A percentile compares a stretch with the other conserved stretches of the same genome.
These are phyloP conservation scores for Priceomyces haplophilus DNA, from an alignment of 805 yeast genomes.

Conservation along the genomic window DNA sequence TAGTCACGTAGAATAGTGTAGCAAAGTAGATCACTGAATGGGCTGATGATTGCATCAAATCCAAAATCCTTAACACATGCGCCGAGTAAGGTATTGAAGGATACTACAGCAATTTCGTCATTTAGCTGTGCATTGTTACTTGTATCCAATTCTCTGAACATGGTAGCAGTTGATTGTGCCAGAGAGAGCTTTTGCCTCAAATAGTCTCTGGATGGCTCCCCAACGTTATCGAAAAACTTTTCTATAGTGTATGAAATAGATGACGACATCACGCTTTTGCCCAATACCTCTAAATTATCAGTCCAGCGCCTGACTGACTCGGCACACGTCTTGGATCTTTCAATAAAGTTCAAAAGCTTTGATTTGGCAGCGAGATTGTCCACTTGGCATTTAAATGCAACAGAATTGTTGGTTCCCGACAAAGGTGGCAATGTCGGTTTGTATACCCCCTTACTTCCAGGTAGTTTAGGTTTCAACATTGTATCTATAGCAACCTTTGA, in stretches of 20 bases:
- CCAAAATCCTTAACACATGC: conserved; percentile 78
- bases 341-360: conserved; percentile 38
- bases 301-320: conserved; percentile 37
- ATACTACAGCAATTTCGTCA: conserved; percentile 52
- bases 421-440: conserved; percentile 7
- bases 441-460: neutral
- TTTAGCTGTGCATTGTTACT: conserved; percentile 27
- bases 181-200: conserved; percentile 43
- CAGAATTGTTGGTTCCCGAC: conserved; percentile 1
- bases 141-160: conserved; percentile 48
- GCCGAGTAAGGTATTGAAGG: conserved; percentile 61
- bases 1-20: conserved; percentile 58
- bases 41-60: conserved; percentile 63
- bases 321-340: conserved; percentile 61
- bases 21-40: conserved; percentile 67
- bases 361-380: conserved; percentile 9
- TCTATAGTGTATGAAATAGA: conserved; percentile 63
- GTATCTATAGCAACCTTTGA: conserved; percentile 48
- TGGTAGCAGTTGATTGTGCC: conserved; percentile 40
- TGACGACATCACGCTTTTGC: conserved; percentile 52
- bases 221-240: conserved; percentile 53
- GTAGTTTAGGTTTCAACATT: conserved; percentile 41
- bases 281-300: conserved; percentile 54
- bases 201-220: conserved; percentile 54
- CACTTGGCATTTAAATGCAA: neutral